Conservation (phyloP, 2,329 filamentous ascomycete genomes). For the Nigrograna mackinnonii region DNA sequence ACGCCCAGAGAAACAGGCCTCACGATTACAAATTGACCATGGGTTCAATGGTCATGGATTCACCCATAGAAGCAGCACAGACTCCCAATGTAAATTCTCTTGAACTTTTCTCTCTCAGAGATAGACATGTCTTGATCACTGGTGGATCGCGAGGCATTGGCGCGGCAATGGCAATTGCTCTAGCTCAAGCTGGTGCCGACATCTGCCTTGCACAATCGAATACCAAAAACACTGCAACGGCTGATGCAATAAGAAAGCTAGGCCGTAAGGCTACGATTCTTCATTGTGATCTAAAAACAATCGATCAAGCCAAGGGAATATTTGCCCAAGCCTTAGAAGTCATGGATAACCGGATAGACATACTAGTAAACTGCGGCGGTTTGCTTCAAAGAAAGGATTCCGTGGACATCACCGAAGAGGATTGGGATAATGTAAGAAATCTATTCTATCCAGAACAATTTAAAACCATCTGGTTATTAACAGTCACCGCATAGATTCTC, state of each 20-base stretch:
- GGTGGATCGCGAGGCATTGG: neutral
- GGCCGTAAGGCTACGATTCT: neutral
- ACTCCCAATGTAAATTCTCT: neutral
- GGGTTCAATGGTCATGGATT: neutral
- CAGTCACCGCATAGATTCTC: neutral
- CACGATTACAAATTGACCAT: neutral
- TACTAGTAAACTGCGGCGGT: neutral
- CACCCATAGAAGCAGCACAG: neutral
- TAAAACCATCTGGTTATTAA: neutral
- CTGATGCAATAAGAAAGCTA: neutral
- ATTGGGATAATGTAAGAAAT: neutral
- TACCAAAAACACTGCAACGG: neutral
- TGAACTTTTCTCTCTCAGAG: neutral
- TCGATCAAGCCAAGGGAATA: neutral
- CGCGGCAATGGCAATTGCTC: neutral
- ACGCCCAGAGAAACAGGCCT: too few relatives aligned
- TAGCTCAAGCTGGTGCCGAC: neutral
- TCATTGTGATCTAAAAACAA: neutral
- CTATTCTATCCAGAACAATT: neutral
- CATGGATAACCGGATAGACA: neutral
- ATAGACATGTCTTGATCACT: neutral
- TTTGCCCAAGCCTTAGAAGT: neutral
- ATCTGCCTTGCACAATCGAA: neutral
- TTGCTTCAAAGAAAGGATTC: neutral
- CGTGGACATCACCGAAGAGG: neutral